Percentiles rank a stretch among this genome's conserved stretches.
phyloP scores from a whole-genome alignment of 352 stramenopile species.

The Globisporangium ultimum region DNA sequence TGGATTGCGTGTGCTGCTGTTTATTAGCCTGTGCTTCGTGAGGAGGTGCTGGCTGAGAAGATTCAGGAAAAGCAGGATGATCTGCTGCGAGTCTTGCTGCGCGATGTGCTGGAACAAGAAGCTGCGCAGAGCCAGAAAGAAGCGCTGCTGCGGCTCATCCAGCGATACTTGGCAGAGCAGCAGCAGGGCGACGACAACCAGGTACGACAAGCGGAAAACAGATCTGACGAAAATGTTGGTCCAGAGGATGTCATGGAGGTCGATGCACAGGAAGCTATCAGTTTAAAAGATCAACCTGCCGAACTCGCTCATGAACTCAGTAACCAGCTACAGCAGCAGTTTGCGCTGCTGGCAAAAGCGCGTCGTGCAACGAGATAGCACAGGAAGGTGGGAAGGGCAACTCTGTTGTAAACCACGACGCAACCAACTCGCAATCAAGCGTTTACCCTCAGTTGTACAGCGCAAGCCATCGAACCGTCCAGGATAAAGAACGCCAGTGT shows the following conservation, averaged over 20 bases:
- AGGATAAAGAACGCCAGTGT: too few relatives aligned
- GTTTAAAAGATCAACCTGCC: not conserved
- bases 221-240: not conserved
- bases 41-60: slow-evolving; percentile 26
- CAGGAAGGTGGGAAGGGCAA: too few relatives aligned
- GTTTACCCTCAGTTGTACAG: too few relatives aligned
- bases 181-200: too few relatives aligned
- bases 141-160: not conserved
- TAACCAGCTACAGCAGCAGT: not conserved
- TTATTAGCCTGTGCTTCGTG: slow-evolving; percentile 24
- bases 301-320: not conserved
- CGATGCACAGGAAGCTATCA: not conserved
- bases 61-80: slow-evolving; percentile 38
- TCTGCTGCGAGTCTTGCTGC: slow-evolving; percentile 34
- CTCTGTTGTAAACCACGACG: too few relatives aligned
- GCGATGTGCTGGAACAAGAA: slow-evolving; percentile 29
- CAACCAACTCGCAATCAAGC: too few relatives aligned
- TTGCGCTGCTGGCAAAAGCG: not conserved
- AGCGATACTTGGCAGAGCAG: too few relatives aligned
- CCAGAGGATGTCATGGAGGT: not conserved
- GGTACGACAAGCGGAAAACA: too few relatives aligned
- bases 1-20: not conserved
- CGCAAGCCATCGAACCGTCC: too few relatives aligned
- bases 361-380: not conserved
- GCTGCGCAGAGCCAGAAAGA: slow-evolving; percentile 28